Evolutionary conservation across 106 monocot species (phyloP), one percentile per base, ranked within the genome.

Genomic region (Agapanthus africanus): DNA sequence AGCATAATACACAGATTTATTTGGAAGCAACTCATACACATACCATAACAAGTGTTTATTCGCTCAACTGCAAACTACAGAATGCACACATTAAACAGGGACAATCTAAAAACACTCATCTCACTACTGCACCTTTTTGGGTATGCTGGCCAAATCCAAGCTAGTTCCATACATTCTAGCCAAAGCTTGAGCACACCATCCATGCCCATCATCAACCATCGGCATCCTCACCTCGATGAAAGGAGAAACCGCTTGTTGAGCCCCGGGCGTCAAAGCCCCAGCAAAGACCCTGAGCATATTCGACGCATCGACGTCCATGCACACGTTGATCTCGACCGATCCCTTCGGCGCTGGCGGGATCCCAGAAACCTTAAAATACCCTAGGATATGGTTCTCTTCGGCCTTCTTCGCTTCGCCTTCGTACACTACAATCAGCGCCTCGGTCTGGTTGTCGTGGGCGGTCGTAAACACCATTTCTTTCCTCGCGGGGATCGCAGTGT

Each of bases 211-310:
- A 54, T 88, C 92, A 7, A 85, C 34, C 31, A 67, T 85, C 18
- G 88, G 92, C 88, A 92, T 92, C 42, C 80, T 80, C 25, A 83
- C 88, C 72, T 92, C 92, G 0, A 86, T 54, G 56, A 88, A 72
- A 10, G 88, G 85, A 2, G 71, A 68, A 14, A 74, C 60, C 0
- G 78, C 26, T 14, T 28, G 44, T 1, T 77, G 51, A 8, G 4
- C 30, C 33, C n/a, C 32, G 0, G 76, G 68, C 4, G 57, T 51
- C 4, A 82, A 11, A 1, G 68, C 84, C 3, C 84, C 91, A 13
- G 78, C 91, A 34, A 83, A 70, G 15, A 92, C 85, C 64, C 88
- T 70, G 11, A 92, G 77, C 11, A 72, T 70, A 49, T 88, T 88
- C 2, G 88, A 78, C 11, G 85, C 78, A 61, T 92, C 85, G 15